These are phyloP conservation scores for Aspergillus sp. DNA, from an alignment of 2,329 filamentous ascomycete genomes.

Conservation along the genomic window DNA sequence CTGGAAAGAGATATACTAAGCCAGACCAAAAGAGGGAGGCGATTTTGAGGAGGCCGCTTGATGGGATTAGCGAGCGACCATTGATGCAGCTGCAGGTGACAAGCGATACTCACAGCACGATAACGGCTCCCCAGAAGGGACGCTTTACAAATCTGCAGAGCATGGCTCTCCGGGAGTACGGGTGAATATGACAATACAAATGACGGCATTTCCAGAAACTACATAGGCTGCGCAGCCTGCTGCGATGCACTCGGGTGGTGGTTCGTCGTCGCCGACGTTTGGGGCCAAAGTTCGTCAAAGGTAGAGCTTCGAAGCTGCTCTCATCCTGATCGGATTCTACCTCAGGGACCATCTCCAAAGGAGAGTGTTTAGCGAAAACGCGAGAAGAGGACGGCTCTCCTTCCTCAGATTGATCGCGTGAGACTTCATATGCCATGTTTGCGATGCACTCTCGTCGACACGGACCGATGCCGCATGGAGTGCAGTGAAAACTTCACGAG, in stretches of 20 bases:
- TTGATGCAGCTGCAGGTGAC: too few species aligned
- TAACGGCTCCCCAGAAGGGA: slow-evolving; percentile 1
- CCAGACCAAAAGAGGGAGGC: background rate
- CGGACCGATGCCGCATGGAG: background rate
- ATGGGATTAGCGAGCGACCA: too few species aligned
- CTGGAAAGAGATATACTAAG: slow-evolving; percentile 8
- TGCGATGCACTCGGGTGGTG: background rate
- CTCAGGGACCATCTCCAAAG: background rate
- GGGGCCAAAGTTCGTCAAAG: background rate
- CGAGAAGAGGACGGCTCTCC: background rate
- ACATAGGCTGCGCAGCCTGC: background rate
- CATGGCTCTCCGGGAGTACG: background rate
- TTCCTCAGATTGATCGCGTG: background rate
- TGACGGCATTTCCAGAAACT: background rate
- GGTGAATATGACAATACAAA: background rate
- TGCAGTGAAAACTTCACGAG: background rate
- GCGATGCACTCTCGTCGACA: background rate
- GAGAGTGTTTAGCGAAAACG: background rate
- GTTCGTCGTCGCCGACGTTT: background rate
- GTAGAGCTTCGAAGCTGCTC: background rate
- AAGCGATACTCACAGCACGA: background rate
- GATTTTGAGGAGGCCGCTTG: slow-evolving; percentile 7
- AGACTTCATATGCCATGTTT: background rate
- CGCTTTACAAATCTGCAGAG: background rate
- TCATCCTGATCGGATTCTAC: background rate